phyloP scores from a whole-genome alignment of 441 rosid species.

The Pelargonium australe region DNA sequence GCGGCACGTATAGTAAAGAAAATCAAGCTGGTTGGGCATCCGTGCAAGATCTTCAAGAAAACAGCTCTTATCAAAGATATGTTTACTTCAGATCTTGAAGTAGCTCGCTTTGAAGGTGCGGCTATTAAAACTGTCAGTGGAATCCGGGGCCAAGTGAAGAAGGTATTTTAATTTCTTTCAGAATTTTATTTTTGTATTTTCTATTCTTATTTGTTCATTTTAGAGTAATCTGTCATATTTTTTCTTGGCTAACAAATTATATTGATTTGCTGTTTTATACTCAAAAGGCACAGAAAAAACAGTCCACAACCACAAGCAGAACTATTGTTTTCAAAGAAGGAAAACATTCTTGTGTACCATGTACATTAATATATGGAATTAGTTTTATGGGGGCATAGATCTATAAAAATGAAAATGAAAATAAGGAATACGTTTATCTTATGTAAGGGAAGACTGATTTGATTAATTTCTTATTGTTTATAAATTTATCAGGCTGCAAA shows the following conservation, averaged over 20 bases:
- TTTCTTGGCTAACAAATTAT: not conserved
- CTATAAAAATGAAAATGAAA: not conserved
- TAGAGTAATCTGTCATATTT: not conserved
- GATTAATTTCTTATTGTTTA: conserved; percentile 1
- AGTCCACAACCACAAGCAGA: not conserved
- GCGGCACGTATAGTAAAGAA: conserved; percentile 65
- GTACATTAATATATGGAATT: not conserved
- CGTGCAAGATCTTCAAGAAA: conserved; percentile 83
- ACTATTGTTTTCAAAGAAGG: not conserved
- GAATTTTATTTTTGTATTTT: not conserved
- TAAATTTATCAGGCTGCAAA: conserved; percentile 55
- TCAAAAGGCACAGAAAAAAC: not conserved
- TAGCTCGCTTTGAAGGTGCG: conserved; percentile 85
- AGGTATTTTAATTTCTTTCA: conserved; percentile 36
- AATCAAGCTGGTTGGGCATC: conserved; percentile 80
- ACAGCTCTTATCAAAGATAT: conserved; percentile 82
- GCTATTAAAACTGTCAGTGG: conserved; percentile 84
- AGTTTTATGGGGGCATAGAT: not conserved
- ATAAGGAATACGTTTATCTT: not conserved
- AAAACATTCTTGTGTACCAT: not conserved
- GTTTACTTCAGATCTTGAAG: conserved; percentile 92
- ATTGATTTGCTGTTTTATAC: not conserved
- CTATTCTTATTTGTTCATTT: conserved; percentile 2
- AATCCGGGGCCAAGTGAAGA: conserved; percentile 84
- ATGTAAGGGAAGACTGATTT: not conserved